Evolutionary conservation across 2,329 filamentous ascomycete genomes (phyloP), one percentile per base, ranked within the genome.

Genomic region (Laburnicola sp.): DNA sequence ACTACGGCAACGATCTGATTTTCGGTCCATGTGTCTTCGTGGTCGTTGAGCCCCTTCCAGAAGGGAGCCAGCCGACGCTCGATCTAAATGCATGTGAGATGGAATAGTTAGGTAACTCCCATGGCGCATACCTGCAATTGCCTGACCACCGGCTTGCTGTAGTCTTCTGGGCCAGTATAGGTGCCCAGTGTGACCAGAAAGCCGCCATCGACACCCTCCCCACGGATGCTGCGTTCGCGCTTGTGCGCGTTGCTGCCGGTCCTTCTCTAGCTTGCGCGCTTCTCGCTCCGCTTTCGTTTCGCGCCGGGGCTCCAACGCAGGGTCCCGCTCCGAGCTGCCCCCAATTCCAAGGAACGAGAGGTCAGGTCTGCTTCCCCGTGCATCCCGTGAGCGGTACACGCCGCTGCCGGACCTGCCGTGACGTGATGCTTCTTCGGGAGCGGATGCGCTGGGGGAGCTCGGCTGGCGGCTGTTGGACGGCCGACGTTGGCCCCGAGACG

Each of bases 221-320:
- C 92, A 57, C 81, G 86, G 76, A 97, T 85, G 68, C 94, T 99
- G 59, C 88, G 83, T 72, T 96, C 92, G 41, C 94, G 84, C 94
- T 71, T 91, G 91, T 37, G 87, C 75, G 51, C 94, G 82, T 32
- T 83, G 80, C 11, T 82, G 78, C 39, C 90, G 85, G 72, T 97
- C 93, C 65, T 86, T 88, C 71, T 97, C 93, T 48, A 91, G 76
- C 56, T 87, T 88, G 56, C 93, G 83, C 21, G 91, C 91, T 71
- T 99, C 94, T 36, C 91, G 84, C 75, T 97, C 94, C 62, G 93
- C 89, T 68, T 87, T 92, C 6, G 91, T 97, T 75, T 97, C 93
- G 51, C 90, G 84, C 51, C 91, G 86, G 36, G 80, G 76, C 62
- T 86, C 82, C 2, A 80, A 70, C 5, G 75, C 70, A 9, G 76